phyloP scores from a whole-genome alignment of 345 rosid species.

The Eucalyptus globulus region DNA sequence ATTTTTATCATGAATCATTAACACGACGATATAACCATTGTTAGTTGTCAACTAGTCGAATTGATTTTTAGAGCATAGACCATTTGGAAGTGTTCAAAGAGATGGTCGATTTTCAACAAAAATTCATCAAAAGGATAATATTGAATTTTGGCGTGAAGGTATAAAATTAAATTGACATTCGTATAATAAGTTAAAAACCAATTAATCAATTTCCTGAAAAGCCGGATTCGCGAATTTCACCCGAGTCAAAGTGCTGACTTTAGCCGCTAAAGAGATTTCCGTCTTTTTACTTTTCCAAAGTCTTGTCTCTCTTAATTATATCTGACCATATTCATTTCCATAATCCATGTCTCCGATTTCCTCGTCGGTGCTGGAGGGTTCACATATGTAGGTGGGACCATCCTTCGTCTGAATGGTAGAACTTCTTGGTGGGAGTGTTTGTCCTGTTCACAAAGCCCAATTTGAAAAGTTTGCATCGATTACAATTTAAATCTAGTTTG shows the following conservation, averaged over 20 bases:
- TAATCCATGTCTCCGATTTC: background rate
- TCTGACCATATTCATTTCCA: background rate
- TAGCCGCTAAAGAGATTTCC: background rate
- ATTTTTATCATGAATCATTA: background rate
- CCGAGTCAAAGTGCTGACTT: background rate
- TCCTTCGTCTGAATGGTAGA: background rate
- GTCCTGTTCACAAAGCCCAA: background rate
- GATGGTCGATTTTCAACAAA: rapidly evolving
- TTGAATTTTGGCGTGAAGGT: background rate
- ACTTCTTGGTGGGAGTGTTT: background rate
- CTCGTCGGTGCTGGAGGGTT: background rate
- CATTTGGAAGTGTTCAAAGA: background rate
- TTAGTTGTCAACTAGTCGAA: background rate
- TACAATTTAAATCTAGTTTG: background rate
- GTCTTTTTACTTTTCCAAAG: background rate
- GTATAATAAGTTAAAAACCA: background rate
- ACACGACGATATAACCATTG: rapidly evolving
- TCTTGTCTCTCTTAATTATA: background rate
- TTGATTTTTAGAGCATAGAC: no score
- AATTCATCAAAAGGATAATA: background rate
- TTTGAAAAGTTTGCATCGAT: background rate
- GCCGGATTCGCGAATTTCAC: background rate
- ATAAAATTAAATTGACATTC: background rate
- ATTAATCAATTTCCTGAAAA: background rate
- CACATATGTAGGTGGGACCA: background rate